These are phyloP conservation scores for Debaryomyces hansenii DNA, from an alignment of 805 yeast species.

Conservation along the genomic window DNA sequence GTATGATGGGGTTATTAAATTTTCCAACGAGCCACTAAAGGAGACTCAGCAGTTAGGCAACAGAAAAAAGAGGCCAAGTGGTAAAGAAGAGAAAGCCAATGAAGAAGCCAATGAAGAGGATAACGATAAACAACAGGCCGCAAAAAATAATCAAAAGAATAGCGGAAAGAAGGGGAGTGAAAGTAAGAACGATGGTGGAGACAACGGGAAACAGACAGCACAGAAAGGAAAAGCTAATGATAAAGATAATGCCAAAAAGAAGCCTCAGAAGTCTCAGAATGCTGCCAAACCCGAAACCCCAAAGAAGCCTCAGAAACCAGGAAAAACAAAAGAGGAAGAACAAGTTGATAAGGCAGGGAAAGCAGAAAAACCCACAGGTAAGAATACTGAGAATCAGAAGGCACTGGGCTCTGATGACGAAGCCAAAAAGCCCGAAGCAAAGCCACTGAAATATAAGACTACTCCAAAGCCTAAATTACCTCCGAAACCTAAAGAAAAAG, in stretches of 20 bases:
- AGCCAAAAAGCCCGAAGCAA: no score
- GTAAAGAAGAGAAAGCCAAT: neutral
- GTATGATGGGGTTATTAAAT: neutral
- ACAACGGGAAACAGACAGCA: no score
- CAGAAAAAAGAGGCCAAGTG: neutral
- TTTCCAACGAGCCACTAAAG: neutral
- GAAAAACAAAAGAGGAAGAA: conserved; percentile 1
- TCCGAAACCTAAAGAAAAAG: no score
- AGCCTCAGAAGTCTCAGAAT: neutral
- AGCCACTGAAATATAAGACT: no score
- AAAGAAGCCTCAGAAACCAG: neutral
- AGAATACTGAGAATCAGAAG: no score
- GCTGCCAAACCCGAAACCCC: neutral
- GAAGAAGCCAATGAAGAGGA: neutral
- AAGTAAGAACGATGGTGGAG: neutral
- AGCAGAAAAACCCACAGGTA: no score
- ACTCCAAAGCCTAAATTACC: no score
- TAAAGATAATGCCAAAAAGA: neutral
- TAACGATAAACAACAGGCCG: neutral
- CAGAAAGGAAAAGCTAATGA: neutral
- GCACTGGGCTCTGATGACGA: no score
- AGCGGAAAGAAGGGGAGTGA: conserved; percentile 1
- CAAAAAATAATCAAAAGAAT: neutral
- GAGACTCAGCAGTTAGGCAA: neutral
- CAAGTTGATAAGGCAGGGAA: neutral